Conservation (phyloP, 2,329 filamentous ascomycete species). For the Dryadomyces sulphureus region DNA sequence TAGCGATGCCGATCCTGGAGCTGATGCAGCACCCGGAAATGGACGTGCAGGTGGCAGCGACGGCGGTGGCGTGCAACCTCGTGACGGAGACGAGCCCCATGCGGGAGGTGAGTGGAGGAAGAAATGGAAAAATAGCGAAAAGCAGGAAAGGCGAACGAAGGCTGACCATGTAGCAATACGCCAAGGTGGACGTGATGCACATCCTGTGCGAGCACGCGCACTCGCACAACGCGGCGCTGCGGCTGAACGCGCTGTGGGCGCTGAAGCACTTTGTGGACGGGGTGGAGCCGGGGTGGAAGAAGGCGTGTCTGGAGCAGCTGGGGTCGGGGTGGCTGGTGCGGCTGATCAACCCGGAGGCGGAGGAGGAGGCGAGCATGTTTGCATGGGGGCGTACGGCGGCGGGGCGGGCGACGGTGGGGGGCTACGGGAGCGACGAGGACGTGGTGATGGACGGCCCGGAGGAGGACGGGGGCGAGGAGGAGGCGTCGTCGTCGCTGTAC, state of each 20-base stretch:
- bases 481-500: neutral
- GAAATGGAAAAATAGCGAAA: neutral
- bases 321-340: constrained; percentile 68
- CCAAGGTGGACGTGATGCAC: constrained; percentile 58
- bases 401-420: constrained; percentile 14
- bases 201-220: constrained; percentile 74
- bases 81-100: constrained; percentile 83
- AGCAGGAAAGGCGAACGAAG: too few relatives aligned
- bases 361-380: constrained; percentile 30
- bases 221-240: constrained; percentile 62
- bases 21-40: constrained; percentile 62
- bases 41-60: constrained; percentile 75
- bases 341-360: constrained; percentile 52
- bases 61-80: constrained; percentile 71
- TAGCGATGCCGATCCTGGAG: constrained; percentile 61
- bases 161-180: constrained; percentile 40
- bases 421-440: constrained; percentile 4
- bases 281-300: constrained; percentile 57
- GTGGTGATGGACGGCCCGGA: constrained; percentile 8
- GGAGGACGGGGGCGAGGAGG: constrained; percentile 11
- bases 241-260: constrained; percentile 81
- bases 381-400: constrained; percentile 13
- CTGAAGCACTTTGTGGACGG: constrained; percentile 78
- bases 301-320: constrained; percentile 62
- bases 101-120: constrained; percentile 63